These are phyloP conservation scores for Ceratobasidium theobromae DNA, from an alignment of 1,284 basidiomycete species.

Conservation along the genomic window DNA sequence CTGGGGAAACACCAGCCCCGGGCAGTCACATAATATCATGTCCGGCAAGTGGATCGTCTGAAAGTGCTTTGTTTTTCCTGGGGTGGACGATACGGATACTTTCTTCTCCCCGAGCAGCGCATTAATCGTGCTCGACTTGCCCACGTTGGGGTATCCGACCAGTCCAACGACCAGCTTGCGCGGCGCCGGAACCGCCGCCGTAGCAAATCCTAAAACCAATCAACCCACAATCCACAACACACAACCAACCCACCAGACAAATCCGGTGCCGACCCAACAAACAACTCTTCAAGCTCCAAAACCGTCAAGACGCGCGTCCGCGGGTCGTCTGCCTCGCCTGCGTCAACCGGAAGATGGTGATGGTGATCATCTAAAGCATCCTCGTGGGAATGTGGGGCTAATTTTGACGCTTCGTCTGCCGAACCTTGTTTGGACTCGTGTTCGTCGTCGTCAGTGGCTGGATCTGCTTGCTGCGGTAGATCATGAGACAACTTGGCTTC, in stretches of 20 bases:
- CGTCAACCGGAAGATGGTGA: slow-evolving; percentile 41
- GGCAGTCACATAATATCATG: slow-evolving; percentile 96
- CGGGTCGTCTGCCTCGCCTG: slow-evolving; percentile 58
- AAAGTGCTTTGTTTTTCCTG: slow-evolving; percentile 99
- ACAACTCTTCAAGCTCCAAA: slow-evolving; percentile 86
- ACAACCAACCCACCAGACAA: slow-evolving; percentile 56
- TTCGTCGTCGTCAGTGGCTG: slow-evolving; percentile 32
- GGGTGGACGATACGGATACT: slow-evolving; percentile 96
- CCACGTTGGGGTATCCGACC: slow-evolving; percentile 63
- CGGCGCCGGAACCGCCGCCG: slow-evolving; percentile 55
- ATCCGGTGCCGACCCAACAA: slow-evolving; percentile 75
- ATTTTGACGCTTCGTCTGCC: slow-evolving; percentile 35
- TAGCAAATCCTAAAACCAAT: slow-evolving; percentile 59
- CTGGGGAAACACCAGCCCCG: slow-evolving; percentile 97
- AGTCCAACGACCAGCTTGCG: slow-evolving; percentile 70
- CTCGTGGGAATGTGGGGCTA: slow-evolving; percentile 36
- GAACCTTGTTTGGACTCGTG: slow-evolving; percentile 38
- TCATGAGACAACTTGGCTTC: slow-evolving; percentile 42
- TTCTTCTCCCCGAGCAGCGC: slow-evolving; percentile 72
- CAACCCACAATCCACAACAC: neutral
- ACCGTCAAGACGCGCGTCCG: slow-evolving; percentile 84
- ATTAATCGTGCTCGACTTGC: slow-evolving; percentile 61
- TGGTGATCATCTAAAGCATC: slow-evolving; percentile 52
- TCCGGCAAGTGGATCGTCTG: slow-evolving; percentile 91
- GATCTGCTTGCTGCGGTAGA: slow-evolving; percentile 32